These are phyloP conservation scores for Parafenestella ontariensis DNA, from an alignment of 2,329 filamentous ascomycete genomes.

Conservation along the genomic window DNA sequence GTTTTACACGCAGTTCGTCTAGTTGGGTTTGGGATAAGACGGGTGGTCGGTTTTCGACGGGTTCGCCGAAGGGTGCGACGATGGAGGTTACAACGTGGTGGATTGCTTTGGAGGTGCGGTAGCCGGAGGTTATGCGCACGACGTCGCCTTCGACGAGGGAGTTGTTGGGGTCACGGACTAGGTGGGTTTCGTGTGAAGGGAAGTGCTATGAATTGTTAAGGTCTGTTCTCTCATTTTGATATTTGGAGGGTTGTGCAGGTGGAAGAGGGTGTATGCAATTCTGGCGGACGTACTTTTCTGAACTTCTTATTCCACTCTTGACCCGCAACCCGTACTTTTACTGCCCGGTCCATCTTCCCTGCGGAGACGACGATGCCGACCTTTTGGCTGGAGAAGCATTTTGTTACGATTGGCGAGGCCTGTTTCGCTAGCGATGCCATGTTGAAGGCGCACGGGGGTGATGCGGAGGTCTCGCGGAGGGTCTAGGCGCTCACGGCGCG, in stretches of 20 bases:
- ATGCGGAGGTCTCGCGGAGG: slow-evolving; percentile 12
- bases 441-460: slow-evolving; percentile 9
- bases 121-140: slow-evolving; percentile 72
- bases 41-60: slow-evolving; percentile 69
- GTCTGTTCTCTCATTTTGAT: not conserved
- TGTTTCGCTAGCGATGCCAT: slow-evolving; percentile 33
- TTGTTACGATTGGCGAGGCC: slow-evolving; percentile 32
- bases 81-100: slow-evolving; percentile 78
- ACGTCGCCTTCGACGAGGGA: slow-evolving; percentile 78
- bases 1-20: slow-evolving; percentile 61
- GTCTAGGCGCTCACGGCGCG: slow-evolving; percentile 16
- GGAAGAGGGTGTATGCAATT: not conserved
- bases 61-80: slow-evolving; percentile 71
- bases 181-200: slow-evolving; percentile 67
- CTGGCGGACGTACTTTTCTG: slow-evolving; percentile 65
- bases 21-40: slow-evolving; percentile 71
- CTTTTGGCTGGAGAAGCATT: slow-evolving; percentile 38
- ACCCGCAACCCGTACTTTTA: slow-evolving; percentile 76
- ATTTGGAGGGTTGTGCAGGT: not conserved
- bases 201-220: slow-evolving; percentile 61
- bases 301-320: slow-evolving; percentile 76
- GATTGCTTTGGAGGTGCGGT: slow-evolving; percentile 70
- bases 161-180: slow-evolving; percentile 80
- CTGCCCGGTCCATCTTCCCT: slow-evolving; percentile 78
- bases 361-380: slow-evolving; percentile 77